Conservation (phyloP, 176 grass and related monocot genomes). For the Dactylis glomerata region DNA sequence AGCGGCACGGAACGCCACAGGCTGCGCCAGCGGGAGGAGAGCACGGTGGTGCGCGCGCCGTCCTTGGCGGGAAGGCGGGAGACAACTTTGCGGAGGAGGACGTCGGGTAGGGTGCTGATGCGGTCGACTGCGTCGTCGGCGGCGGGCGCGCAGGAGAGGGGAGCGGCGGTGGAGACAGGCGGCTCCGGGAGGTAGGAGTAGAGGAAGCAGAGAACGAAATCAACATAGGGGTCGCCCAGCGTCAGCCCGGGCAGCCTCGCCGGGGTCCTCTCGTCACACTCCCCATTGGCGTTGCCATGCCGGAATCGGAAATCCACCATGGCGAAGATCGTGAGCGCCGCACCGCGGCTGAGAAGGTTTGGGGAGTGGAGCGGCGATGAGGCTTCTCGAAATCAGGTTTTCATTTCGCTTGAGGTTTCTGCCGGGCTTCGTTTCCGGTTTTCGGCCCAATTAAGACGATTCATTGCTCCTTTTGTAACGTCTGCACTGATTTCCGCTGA, state of each 20-base stretch:
- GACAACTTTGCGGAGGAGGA: constrained; percentile 12
- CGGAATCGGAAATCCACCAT: background rate
- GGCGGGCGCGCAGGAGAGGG: background rate
- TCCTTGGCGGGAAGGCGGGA: constrained; percentile 17
- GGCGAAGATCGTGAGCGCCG: background rate
- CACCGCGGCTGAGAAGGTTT: background rate
- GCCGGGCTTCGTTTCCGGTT: background rate
- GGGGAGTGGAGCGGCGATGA: background rate
- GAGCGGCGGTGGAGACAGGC: background rate
- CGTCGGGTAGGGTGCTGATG: background rate
- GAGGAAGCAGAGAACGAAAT: background rate
- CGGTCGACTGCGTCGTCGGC: background rate
- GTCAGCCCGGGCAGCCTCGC: background rate
- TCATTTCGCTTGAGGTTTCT: background rate
- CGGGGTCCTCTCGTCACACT: background rate
- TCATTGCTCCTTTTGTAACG: background rate
- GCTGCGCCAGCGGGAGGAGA: constrained; percentile 14
- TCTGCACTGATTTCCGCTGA: no score
- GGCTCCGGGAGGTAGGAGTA: background rate
- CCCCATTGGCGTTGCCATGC: background rate
- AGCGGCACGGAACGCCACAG: constrained; percentile 7
- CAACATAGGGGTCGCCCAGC: background rate
- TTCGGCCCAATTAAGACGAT: background rate
- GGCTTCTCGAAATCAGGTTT: background rate
- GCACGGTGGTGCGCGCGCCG: constrained; percentile 16